These are phyloP conservation scores for Arctium minus DNA, from an alignment of 129 eudicot genomes.

Conservation along the genomic window DNA sequence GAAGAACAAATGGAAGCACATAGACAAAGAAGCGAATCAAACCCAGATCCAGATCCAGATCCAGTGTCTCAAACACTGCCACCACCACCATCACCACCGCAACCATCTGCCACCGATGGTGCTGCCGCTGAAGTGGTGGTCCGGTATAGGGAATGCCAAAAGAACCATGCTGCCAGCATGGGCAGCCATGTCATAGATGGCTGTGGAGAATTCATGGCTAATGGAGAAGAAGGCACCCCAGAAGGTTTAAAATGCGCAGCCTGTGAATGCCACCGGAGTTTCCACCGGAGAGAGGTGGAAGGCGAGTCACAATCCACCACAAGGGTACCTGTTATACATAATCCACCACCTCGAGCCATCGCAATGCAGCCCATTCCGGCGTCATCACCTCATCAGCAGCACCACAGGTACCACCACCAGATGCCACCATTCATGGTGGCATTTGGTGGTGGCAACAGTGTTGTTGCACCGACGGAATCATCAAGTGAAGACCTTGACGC, in stretches of 20 bases:
- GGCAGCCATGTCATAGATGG: constrained; percentile 71
- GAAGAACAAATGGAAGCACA: constrained; percentile 9
- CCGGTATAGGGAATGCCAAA: constrained; percentile 62
- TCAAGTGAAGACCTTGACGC: constrained; percentile 79
- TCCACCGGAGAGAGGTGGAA: constrained; percentile 59
- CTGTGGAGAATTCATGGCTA: constrained; percentile 85
- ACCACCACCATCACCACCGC: constrained; percentile 15
- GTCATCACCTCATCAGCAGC: constrained; percentile 26
- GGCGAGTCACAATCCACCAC: constrained; percentile 29
- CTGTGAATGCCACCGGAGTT: constrained; percentile 82
- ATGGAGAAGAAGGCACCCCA: constrained; percentile 58
- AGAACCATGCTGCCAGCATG: constrained; percentile 70
- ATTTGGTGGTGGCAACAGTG: constrained; percentile 48
- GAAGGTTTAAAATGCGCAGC: constrained; percentile 72
- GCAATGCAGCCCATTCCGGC: constrained; percentile 13
- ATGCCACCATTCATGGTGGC: constrained; percentile 55
- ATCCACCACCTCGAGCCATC: constrained; percentile 26
- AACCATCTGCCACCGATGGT: not conserved
- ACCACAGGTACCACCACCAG: constrained; percentile 25
- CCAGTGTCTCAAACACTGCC: constrained; percentile 27
- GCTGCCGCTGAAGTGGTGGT: constrained; percentile 8
- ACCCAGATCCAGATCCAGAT: constrained; percentile 35
- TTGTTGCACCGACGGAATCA: constrained; percentile 53
- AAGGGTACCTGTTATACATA: constrained; percentile 4
- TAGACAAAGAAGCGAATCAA: constrained; percentile 13